Evolutionary conservation across 2,329 filamentous ascomycete species (phyloP).

Genomic region (Arthrobotrys iridis): DNA sequence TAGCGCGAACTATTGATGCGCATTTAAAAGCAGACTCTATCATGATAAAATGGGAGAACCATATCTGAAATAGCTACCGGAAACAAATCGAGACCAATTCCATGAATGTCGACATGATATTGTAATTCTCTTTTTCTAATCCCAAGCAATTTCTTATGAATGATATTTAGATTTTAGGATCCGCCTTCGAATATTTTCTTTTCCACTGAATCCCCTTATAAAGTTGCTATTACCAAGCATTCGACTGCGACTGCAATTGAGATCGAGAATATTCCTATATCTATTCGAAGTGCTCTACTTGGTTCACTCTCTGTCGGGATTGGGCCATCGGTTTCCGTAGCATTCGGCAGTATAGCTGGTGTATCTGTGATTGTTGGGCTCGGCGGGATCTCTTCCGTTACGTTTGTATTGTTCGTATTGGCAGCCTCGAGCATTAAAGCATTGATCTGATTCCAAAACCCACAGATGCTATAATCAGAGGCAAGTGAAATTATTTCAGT

Average conservation of each 20-base stretch:
- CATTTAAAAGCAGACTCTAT: slow-evolving; percentile 5
- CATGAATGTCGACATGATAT: too few relatives aligned
- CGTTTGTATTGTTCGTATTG: slow-evolving; percentile 19
- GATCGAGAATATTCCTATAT: slow-evolving; percentile 3
- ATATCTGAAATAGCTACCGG: too few relatives aligned
- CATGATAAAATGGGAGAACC: neutral
- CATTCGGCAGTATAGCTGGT: neutral
- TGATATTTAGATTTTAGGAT: too few relatives aligned
- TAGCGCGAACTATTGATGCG: slow-evolving; percentile 18
- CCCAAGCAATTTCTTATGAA: too few relatives aligned
- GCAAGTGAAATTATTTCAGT: slow-evolving; percentile 8
- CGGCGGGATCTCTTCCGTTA: slow-evolving; percentile 3
- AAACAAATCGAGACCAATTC: too few relatives aligned
- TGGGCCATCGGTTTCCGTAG: neutral
- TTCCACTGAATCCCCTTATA: too few relatives aligned
- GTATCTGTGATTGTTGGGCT: slow-evolving; percentile 7
- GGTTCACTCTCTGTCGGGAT: slow-evolving; percentile 1
- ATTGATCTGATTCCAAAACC: slow-evolving; percentile 36
- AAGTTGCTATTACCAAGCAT: neutral
- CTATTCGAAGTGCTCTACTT: neutral
- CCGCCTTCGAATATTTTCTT: too few relatives aligned
- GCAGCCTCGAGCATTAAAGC: slow-evolving; percentile 12
- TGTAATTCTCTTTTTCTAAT: too few relatives aligned
- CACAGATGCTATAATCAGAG: slow-evolving; percentile 28
- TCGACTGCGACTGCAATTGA: neutral